A percentile compares a stretch with the other conserved stretches of the same genome.
phyloP scores from a whole-genome alignment of 176 grass and related monocot genomes.

The Coix lacrymajobi region DNA sequence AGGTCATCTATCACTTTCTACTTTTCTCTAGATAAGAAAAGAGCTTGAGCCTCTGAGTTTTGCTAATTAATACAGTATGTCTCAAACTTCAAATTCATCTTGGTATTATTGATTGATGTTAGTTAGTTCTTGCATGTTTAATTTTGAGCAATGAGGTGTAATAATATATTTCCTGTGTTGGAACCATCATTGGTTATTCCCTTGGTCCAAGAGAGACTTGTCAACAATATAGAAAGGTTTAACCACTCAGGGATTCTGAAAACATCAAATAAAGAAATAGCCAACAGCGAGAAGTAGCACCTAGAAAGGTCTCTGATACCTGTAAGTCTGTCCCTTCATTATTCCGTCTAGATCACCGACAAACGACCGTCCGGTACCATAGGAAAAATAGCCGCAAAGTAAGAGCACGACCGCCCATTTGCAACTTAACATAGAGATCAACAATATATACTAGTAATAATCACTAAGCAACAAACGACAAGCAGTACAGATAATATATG shows the following conservation, averaged over 20 bases:
- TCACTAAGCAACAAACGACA: neutral
- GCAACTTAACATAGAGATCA: neutral
- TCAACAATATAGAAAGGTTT: neutral
- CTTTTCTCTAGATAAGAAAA: neutral
- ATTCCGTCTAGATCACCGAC: conserved; percentile 42
- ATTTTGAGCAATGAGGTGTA: neutral
- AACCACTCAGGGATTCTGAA: neutral
- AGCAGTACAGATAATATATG: neutral
- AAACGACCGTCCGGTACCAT: conserved; percentile 34
- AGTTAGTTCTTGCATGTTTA: neutral
- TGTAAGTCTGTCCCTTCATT: conserved; percentile 16
- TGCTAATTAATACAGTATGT: no score
- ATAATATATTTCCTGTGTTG: neutral
- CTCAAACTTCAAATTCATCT: no score
- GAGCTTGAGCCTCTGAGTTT: no score
- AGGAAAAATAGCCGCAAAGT: conserved; percentile 18
- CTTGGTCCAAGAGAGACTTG: neutral
- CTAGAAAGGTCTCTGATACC: conserved; percentile 16
- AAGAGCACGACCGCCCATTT: conserved; percentile 27
- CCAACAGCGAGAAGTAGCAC: no score
- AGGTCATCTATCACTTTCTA: neutral
- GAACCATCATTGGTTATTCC: neutral
- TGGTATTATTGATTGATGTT: neutral
- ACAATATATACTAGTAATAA: neutral
- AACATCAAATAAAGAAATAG: neutral